Evolutionary conservation across 2,329 filamentous ascomycete species (phyloP).

Genomic region (Neonectria neomacrospora): DNA sequence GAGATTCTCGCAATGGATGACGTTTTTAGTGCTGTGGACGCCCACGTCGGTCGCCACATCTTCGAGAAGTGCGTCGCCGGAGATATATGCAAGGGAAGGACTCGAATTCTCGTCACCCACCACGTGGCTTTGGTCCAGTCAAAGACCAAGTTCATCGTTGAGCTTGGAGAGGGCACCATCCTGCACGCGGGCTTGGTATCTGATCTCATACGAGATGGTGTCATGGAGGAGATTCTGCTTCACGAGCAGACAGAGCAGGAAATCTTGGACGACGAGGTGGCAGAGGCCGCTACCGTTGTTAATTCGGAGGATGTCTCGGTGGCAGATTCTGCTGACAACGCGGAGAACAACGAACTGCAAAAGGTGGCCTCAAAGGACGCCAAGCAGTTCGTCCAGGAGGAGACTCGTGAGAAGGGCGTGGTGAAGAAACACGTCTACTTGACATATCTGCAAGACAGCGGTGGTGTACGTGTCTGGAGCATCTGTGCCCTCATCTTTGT

Average conservation of each 20-base stretch:
- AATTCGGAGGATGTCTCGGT: slow-evolving; percentile 64
- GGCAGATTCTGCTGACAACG: slow-evolving; percentile 52
- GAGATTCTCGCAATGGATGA: slow-evolving; percentile 83
- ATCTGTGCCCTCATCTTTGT: slow-evolving; percentile 65
- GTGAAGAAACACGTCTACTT: slow-evolving; percentile 75
- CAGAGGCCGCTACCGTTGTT: slow-evolving; percentile 58
- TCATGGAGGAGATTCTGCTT: slow-evolving; percentile 66
- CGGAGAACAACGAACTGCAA: slow-evolving; percentile 56
- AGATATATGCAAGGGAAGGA: slow-evolving; percentile 74
- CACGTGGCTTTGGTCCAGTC: slow-evolving; percentile 78
- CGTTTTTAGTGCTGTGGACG: slow-evolving; percentile 85
- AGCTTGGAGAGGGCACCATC: slow-evolving; percentile 75
- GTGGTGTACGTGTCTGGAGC: slow-evolving; percentile 70
- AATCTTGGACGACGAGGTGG: slow-evolving; percentile 60
- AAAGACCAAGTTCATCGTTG: slow-evolving; percentile 78
- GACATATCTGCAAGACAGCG: slow-evolving; percentile 74
- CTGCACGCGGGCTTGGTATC: slow-evolving; percentile 72
- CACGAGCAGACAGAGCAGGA: slow-evolving; percentile 62
- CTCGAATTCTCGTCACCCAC: slow-evolving; percentile 83
- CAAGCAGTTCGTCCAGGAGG: slow-evolving; percentile 81
- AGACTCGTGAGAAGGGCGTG: slow-evolving; percentile 75
- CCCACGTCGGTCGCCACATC: slow-evolving; percentile 82
- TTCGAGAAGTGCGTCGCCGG: slow-evolving; percentile 81
- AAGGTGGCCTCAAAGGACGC: slow-evolving; percentile 64
- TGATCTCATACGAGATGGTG: slow-evolving; percentile 70